phyloP scores from a whole-genome alignment of 352 stramenopile genomes.

The Phytopythium mirpurense region DNA sequence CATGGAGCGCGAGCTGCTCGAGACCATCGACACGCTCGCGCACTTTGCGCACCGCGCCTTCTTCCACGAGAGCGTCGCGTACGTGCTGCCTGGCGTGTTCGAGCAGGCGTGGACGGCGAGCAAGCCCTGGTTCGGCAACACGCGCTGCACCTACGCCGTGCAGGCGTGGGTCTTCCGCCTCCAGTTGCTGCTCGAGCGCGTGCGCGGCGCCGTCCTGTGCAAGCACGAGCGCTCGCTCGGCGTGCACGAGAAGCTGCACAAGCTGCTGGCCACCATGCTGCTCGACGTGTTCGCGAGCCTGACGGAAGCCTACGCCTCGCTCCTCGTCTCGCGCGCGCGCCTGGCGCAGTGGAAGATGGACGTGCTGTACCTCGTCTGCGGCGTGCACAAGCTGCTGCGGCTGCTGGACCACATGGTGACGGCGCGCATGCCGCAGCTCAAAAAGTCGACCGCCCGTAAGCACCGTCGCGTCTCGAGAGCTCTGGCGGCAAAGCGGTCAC shows the following conservation, averaged over 20 bases:
- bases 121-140: slow-evolving; percentile 62
- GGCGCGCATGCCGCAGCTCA: slow-evolving; percentile 9
- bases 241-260: slow-evolving; percentile 63
- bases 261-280: slow-evolving; percentile 40
- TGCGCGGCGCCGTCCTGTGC: slow-evolving; percentile 28
- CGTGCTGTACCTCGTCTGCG: slow-evolving; percentile 60
- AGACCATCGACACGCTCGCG: slow-evolving; percentile 45
- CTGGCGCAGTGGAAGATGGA: slow-evolving; percentile 68
- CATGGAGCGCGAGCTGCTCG: slow-evolving; percentile 45
- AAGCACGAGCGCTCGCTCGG: slow-evolving; percentile 46
- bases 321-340: slow-evolving; percentile 40
- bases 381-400: slow-evolving; percentile 40
- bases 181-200: slow-evolving; percentile 38
- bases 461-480: too few species aligned
- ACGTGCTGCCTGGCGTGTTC: slow-evolving; percentile 42
- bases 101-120: slow-evolving; percentile 47
- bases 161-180: slow-evolving; percentile 52
- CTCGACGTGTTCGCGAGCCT: slow-evolving; percentile 43
- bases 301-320: slow-evolving; percentile 36
- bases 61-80: slow-evolving; percentile 52
- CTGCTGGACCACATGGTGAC: slow-evolving; percentile 51
- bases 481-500: too few species aligned
- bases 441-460: slow-evolving; percentile 15
- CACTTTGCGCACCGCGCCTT: slow-evolving; percentile 49
- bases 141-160: slow-evolving; percentile 48